Conservation (phyloP, 495 filamentous ascomycete species). For the Aspergillus conjunctus region DNA sequence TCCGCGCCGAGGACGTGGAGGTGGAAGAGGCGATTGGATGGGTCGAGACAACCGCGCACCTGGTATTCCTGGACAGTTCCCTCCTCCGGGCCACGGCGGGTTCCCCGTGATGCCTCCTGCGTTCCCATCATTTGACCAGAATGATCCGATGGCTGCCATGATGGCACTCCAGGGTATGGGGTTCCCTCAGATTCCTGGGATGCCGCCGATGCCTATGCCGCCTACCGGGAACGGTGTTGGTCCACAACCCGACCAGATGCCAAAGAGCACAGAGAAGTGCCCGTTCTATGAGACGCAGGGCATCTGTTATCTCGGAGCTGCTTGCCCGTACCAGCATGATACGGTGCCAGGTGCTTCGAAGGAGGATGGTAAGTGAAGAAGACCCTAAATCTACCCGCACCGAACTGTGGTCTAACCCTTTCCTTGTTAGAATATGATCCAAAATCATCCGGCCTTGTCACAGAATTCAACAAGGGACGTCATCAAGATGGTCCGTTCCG, state of each 20-base stretch:
- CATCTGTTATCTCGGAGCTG: conserved; percentile 74
- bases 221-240: conserved; percentile 30
- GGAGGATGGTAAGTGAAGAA: conserved; percentile 47
- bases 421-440: conserved; percentile 78
- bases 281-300: conserved; percentile 88
- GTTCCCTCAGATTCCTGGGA: conserved; percentile 57
- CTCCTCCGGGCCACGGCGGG: conserved; percentile 34
- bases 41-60: conserved; percentile 34
- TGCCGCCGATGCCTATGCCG: conserved; percentile 51
- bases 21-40: conserved; percentile 55
- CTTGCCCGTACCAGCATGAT: conserved; percentile 85
- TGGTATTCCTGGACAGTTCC: conserved; percentile 31
- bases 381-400: background rate
- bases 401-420: conserved; percentile 26
- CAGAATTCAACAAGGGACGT: conserved; percentile 32
- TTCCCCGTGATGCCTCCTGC: conserved; percentile 54
- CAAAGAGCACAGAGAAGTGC: conserved; percentile 62
- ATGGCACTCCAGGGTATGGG: conserved; percentile 71
- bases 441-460: conserved; percentile 58
- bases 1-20: conserved; percentile 64
- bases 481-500: conserved; percentile 29
- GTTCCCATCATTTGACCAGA: conserved; percentile 60
- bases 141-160: conserved; percentile 69
- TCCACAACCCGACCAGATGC: conserved; percentile 37
- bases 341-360: conserved; percentile 56